A percentile compares a stretch with the other conserved stretches of the same genome.
Evolutionary conservation across 2,329 filamentous ascomycete genomes (phyloP).

Genomic region (Colletotrichum lentis): DNA sequence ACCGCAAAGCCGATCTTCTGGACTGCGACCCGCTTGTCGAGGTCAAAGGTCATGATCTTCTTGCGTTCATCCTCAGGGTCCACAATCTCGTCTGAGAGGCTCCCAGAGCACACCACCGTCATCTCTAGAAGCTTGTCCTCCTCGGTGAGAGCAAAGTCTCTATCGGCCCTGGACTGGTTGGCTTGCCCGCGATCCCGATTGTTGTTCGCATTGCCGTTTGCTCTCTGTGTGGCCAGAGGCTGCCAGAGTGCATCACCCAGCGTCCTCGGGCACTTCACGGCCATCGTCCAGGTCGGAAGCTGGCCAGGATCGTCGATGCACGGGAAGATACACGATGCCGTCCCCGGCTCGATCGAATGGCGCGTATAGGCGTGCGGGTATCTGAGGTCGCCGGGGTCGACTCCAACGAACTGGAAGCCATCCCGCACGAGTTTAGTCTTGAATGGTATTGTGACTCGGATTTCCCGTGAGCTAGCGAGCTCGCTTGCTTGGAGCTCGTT

Average conservation of each 20-base stretch:
- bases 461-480: slow-evolving; percentile 63
- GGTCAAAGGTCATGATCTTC: slow-evolving; percentile 87
- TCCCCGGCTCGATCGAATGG: slow-evolving; percentile 79
- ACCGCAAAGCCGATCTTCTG: slow-evolving; percentile 93
- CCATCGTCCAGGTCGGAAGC: slow-evolving; percentile 86
- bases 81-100: slow-evolving; percentile 81
- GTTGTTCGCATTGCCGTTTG: slow-evolving; percentile 46
- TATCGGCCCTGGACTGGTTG: slow-evolving; percentile 52
- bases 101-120: slow-evolving; percentile 89
- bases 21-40: slow-evolving; percentile 77
- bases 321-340: slow-evolving; percentile 87
- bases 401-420: slow-evolving; percentile 89
- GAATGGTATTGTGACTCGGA: slow-evolving; percentile 75
- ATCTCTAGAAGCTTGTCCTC: slow-evolving; percentile 91
- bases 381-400: slow-evolving; percentile 78
- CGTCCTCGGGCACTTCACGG: slow-evolving; percentile 84
- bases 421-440: slow-evolving; percentile 78
- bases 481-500: slow-evolving; percentile 43
- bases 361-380: slow-evolving; percentile 94
- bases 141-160: slow-evolving; percentile 62
- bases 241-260: slow-evolving; percentile 77
- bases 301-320: slow-evolving; percentile 88
- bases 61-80: slow-evolving; percentile 80
- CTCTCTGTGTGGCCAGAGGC: slow-evolving; percentile 50
- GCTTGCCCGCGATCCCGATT: slow-evolving; percentile 47